Evolutionary conservation across 2,329 filamentous ascomycete species (phyloP).

Genomic region (Talaromyces sp.): DNA sequence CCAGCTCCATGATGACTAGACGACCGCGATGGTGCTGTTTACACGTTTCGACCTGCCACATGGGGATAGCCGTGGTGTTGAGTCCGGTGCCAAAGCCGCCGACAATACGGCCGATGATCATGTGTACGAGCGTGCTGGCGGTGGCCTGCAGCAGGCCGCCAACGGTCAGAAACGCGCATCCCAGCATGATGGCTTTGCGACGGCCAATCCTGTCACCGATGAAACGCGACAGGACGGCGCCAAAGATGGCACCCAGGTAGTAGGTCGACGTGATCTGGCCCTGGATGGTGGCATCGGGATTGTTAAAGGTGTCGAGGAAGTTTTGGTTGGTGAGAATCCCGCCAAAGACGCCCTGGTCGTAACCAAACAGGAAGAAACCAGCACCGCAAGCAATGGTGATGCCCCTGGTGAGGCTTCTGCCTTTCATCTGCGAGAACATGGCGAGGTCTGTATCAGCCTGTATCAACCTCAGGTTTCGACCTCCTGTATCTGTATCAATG

Average conservation of each 20-base stretch:
- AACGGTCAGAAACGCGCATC: slow-evolving; percentile 44
- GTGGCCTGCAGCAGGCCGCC: slow-evolving; percentile 41
- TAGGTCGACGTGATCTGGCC: slow-evolving; percentile 1
- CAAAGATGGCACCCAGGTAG: slow-evolving; percentile 29
- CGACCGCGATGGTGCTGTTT: slow-evolving; percentile 2
- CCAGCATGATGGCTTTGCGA: slow-evolving; percentile 39
- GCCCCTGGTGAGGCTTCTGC: not conserved
- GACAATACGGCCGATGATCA: slow-evolving; percentile 43
- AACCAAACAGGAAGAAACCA: slow-evolving; percentile 4
- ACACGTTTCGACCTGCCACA: slow-evolving; percentile 17
- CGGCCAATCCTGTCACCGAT: slow-evolving; percentile 45
- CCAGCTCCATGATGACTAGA: slow-evolving; percentile 20
- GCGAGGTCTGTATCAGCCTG: too few relatives aligned
- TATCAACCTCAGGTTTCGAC: too few relatives aligned
- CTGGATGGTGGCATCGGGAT: not conserved
- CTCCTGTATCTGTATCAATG: too few relatives aligned
- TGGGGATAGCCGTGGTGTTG: slow-evolving; percentile 46
- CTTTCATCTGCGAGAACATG: not conserved
- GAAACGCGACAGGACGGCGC: slow-evolving; percentile 36
- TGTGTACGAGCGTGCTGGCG: slow-evolving; percentile 34
- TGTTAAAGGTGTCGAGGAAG: slow-evolving; percentile 1
- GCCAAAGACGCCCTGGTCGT: slow-evolving; percentile 4
- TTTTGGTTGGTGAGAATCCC: slow-evolving; percentile 1
- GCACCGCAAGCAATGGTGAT: slow-evolving; percentile 3
- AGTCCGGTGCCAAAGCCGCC: slow-evolving; percentile 45